Base-by-base conservation (phyloP, 2,329 filamentous ascomycete genomes). In the Tolypocladium cylindrosporum region DNA sequence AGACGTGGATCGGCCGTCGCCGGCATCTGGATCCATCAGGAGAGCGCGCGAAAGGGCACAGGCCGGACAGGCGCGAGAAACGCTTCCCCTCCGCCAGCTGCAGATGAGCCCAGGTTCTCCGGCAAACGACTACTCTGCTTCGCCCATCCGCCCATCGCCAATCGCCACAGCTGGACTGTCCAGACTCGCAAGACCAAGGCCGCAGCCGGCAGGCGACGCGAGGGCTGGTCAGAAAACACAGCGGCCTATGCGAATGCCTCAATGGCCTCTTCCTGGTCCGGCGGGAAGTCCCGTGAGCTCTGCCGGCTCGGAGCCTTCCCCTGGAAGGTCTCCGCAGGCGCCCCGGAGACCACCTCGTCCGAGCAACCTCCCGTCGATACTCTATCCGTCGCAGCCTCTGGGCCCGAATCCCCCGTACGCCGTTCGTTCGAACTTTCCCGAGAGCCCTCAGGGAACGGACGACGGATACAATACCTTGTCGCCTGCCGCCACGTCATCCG, bases 261-360 rank as follows among this genome's bases (percentile, higher is more conserved):
- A 84, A 64, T 84, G 80, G 80, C 80, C 82, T 16, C 66, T 84
- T 43, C 68, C 74, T 37, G 74, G 71, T 19, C 72, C 76, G 16
- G 65, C 75, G 24, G 65, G 70, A 43, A 64, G 72, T n/a, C 64
- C 72, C 19, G 59, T 68, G 16, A 69, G 64, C 13, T 62, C 67
- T 34, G 56, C 66, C 14, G 71, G 74, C 45, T 57, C 69, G 21
- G 73, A 76, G 64, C 77, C 80, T 56, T 78, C 80, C 19, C 71
- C 76, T n/a, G 77, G 77, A 52, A 74, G 75, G 60, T 76, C 77
- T 41, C 72, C 77, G 43, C 76, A 69, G 41, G 65, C 81, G 31
- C 84, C 84, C 24, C 80, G 79, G 65, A 76, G 83, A 61, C 84
- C 84, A 11, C 81, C 81, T 13, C 77, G 84, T 42, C 83, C 84